Base-by-base conservation (phyloP, 2,329 filamentous ascomycete genomes). In the Aschersonia sp. region DNA sequence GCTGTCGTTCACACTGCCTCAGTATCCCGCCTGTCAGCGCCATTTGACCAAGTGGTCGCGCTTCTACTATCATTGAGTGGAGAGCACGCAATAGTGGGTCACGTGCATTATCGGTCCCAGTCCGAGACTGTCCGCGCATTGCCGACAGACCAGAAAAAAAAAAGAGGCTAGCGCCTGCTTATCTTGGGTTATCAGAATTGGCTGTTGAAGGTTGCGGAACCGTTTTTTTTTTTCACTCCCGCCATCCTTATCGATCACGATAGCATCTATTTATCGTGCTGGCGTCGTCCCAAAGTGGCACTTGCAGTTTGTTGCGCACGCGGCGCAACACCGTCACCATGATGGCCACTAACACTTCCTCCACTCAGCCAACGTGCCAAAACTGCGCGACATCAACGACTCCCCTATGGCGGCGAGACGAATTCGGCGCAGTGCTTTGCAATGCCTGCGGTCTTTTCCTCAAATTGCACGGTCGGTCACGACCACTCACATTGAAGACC, bases 401-500 rank as follows among this genome's bases (percentile, higher is more conserved):
- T 43, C 92, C 92, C 41, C 72, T 98, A 62, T 98, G 92, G 92
- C 86, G 92, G 58, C 84, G 92, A 70, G 92, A 98, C 74, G 92
- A 98, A 71, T 80, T 84, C 59, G 92, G 92, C 55, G 84, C 88
- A 1, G 90, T 98, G 39, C 83, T 98, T 46, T 98, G 92, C 80
- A 98, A 98, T 69, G 92, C 92, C 59, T 98, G 92, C 67, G 92
- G 92, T 50, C 77, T 98, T 49, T 98, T 97, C 67, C 77, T 97
- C 59, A 98, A 98, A 75, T 76, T 98, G 56, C 92, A 98, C 64
- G 89, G 89, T 53, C 84, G 89, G 30, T 81, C 92, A 51, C 83
- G 92, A 48, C 92, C 92, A 56, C 95, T 95, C 64, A 94, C 87
- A 57, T 77, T 98, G 58, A 98, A 98, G 75, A 97, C 92, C 45